These are phyloP conservation scores for Cydonia oblonga DNA, from an alignment of 331 rosid genomes.

Conservation along the genomic window DNA sequence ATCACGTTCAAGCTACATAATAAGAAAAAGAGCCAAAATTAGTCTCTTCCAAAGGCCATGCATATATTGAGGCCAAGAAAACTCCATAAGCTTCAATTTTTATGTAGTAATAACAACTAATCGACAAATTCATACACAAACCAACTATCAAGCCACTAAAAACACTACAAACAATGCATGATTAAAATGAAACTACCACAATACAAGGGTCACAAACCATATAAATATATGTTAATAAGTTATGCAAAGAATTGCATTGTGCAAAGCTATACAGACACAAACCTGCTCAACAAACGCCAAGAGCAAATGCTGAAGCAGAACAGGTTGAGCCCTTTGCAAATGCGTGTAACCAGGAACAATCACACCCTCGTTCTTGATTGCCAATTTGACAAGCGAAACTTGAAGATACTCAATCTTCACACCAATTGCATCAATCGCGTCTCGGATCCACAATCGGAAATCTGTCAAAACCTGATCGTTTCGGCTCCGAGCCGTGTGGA, in stretches of 20 bases:
- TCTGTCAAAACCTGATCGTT: slow-evolving; percentile 81
- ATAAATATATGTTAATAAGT: background rate
- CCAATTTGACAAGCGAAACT: slow-evolving; percentile 54
- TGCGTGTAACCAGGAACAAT: slow-evolving; percentile 94
- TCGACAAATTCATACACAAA: background rate
- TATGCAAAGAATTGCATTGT: background rate
- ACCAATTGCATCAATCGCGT: slow-evolving; percentile 59
- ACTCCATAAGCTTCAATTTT: background rate
- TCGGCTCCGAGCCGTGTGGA: slow-evolving; percentile 85
- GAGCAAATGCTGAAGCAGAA: slow-evolving; percentile 72
- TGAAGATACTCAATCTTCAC: slow-evolving; percentile 45
- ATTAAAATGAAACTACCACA: background rate
- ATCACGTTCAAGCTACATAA: slow-evolving; percentile 85
- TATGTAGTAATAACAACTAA: background rate
- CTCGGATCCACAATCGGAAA: slow-evolving; percentile 81
- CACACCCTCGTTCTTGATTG: slow-evolving; percentile 51
- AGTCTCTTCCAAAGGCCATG: background rate
- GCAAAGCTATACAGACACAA: background rate
- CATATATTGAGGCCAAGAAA: background rate
- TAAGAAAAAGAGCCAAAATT: slow-evolving; percentile 1
- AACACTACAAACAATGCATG: background rate
- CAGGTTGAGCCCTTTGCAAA: slow-evolving; percentile 86
- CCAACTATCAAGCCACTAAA: background rate
- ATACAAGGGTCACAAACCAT: background rate
- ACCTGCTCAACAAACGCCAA: slow-evolving; percentile 95